A percentile compares a stretch with the other conserved stretches of the same genome.
phyloP scores from a whole-genome alignment of 2,329 filamentous ascomycete species.

The Colletotrichum eremochloae region DNA sequence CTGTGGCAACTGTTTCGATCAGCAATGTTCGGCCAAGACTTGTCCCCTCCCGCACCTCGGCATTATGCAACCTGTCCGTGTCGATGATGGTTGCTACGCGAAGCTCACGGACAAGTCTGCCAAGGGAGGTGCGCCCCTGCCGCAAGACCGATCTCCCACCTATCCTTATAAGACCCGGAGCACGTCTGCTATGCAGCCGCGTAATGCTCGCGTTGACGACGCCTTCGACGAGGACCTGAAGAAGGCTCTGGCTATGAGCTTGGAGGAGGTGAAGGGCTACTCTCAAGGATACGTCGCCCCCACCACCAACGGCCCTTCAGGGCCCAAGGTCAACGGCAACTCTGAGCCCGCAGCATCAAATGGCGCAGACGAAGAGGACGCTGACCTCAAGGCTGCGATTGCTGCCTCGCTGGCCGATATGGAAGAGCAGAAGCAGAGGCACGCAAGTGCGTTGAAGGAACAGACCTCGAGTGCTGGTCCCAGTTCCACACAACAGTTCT shows the following conservation, averaged over 20 bases:
- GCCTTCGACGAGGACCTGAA: slow-evolving; percentile 96
- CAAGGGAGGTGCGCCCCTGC: slow-evolving; percentile 51
- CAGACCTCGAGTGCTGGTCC: slow-evolving; percentile 72
- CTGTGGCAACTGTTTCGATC: slow-evolving; percentile 97
- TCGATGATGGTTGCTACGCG: slow-evolving; percentile 95
- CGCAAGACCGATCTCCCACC: slow-evolving; percentile 60
- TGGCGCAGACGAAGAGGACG: slow-evolving; percentile 85
- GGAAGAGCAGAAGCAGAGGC: slow-evolving; percentile 96
- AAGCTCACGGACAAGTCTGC: slow-evolving; percentile 85
- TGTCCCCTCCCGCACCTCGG: slow-evolving; percentile 92
- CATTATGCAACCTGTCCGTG: slow-evolving; percentile 89
- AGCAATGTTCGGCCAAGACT: slow-evolving; percentile 91
- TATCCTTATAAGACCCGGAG: slow-evolving; percentile 74
- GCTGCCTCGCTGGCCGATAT: slow-evolving; percentile 95
- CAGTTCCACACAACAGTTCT: slow-evolving; percentile 64
- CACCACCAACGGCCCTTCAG: slow-evolving; percentile 51
- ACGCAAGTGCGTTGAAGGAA: slow-evolving; percentile 85
- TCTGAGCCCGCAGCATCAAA: slow-evolving; percentile 51
- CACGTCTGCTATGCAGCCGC: slow-evolving; percentile 84
- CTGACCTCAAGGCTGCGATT: slow-evolving; percentile 93
- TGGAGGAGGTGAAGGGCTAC: slow-evolving; percentile 89
- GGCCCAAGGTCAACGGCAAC: slow-evolving; percentile 50
- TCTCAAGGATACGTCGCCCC: slow-evolving; percentile 80
- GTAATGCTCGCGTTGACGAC: slow-evolving; percentile 88
- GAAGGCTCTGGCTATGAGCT: slow-evolving; percentile 93